phyloP scores from a whole-genome alignment of 176 grass and related monocot species.

The Stipa capillata region DNA sequence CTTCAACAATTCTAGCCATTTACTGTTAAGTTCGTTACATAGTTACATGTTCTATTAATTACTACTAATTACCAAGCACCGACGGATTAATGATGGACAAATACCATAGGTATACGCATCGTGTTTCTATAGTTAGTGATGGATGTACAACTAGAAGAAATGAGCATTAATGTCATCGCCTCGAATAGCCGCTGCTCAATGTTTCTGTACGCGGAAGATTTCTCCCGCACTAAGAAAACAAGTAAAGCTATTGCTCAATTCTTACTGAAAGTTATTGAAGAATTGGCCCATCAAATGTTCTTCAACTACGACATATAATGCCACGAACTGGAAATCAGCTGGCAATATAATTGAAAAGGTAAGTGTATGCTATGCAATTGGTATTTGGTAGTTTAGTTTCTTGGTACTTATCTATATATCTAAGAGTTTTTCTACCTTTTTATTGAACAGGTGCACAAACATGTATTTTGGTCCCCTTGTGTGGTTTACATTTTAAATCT shows the following conservation, averaged over 20 bases:
- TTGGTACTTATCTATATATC: neutral
- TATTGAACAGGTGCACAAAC: neutral
- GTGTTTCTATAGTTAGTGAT: neutral
- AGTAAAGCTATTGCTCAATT: neutral
- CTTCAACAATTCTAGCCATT: neutral
- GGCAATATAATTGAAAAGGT: neutral
- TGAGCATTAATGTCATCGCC: neutral
- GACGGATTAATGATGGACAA: too few species aligned
- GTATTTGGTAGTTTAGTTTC: too few species aligned
- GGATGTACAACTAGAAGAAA: neutral
- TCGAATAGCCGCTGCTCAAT: neutral
- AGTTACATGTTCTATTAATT: too few species aligned
- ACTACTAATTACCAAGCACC: too few species aligned
- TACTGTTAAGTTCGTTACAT: neutral
- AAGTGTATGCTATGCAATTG: neutral
- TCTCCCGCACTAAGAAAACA: neutral
- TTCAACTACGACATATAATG: conserved; percentile 15
- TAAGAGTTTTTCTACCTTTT: neutral
- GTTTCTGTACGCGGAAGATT: neutral
- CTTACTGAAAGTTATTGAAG: neutral
- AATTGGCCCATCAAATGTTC: neutral
- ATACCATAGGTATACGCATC: neutral
- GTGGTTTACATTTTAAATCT: conserved; percentile 12
- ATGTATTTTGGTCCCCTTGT: conserved; percentile 2
- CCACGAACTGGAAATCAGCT: neutral